These are phyloP conservation scores for Byssothecium circinans DNA, from an alignment of 2,329 filamentous ascomycete species.

Conservation along the genomic window DNA sequence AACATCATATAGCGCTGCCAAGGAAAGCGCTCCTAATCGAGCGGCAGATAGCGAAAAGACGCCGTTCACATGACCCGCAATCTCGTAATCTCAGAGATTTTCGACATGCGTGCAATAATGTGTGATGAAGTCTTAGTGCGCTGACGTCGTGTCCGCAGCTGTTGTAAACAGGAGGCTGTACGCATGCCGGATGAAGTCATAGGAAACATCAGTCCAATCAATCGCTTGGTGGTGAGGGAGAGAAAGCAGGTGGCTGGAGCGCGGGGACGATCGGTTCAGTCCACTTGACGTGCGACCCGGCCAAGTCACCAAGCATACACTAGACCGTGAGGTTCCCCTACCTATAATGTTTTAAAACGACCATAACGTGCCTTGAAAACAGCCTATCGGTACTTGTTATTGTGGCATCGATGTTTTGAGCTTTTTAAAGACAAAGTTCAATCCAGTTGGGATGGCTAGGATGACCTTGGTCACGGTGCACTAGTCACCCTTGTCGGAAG, in stretches of 20 bases:
- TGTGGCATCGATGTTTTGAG: no score
- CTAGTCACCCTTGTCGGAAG: neutral
- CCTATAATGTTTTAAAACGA: no score
- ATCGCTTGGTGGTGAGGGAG: neutral
- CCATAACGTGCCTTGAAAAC: no score
- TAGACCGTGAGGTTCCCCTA: no score
- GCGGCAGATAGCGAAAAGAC: slow-evolving; percentile 27
- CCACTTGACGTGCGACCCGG: no score
- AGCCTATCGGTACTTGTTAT: no score
- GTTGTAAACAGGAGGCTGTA: neutral
- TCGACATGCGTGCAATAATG: slow-evolving; percentile 13
- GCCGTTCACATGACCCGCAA: slow-evolving; percentile 13
- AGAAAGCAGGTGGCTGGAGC: slow-evolving; percentile 9
- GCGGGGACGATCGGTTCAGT: no score
- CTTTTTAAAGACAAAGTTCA: no score
- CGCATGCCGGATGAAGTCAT: neutral
- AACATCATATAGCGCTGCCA: slow-evolving; percentile 21
- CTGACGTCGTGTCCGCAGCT: no score
- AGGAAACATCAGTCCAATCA: slow-evolving; percentile 1
- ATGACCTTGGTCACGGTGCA: neutral
- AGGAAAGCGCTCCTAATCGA: slow-evolving; percentile 22
- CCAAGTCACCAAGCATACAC: no score
- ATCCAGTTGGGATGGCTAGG: slow-evolving; percentile 3
- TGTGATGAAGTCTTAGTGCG: no score
- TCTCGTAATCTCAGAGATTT: slow-evolving; percentile 17